Evolutionary conservation across 2,329 filamentous ascomycete species (phyloP).

Genomic region (Colletotrichum eleusines): DNA sequence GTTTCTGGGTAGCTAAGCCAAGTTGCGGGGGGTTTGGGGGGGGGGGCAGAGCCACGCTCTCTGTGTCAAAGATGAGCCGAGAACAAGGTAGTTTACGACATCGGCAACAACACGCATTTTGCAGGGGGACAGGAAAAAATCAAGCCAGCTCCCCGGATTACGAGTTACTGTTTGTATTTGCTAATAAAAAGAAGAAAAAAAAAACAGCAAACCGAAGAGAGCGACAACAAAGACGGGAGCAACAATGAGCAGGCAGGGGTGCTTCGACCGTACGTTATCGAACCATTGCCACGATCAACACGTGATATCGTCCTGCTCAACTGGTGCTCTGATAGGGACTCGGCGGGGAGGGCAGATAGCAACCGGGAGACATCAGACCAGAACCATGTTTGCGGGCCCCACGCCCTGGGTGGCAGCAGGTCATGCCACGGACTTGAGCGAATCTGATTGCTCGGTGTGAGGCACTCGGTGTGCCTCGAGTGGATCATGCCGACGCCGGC

Average conservation of each 20-base stretch:
- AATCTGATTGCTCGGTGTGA: slow-evolving; percentile 13
- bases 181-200: background rate
- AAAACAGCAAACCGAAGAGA: background rate
- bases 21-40: slow-evolving; percentile 16
- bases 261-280: slow-evolving; percentile 20
- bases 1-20: slow-evolving; percentile 14
- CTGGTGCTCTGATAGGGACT: background rate
- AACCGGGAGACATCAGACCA: background rate
- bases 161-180: background rate
- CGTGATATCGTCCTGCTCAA: background rate
- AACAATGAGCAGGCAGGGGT: background rate
- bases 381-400: background rate
- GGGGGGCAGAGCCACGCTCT: slow-evolving; percentile 31
- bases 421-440: background rate
- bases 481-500: slow-evolving; percentile 32
- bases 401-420: background rate
- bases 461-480: slow-evolving; percentile 26
- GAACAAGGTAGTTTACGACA: background rate
- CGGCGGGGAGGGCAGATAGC: background rate
- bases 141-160: slow-evolving; percentile 2
- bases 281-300: background rate
- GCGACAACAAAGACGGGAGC: background rate
- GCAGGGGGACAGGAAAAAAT: slow-evolving; percentile 5
- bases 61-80: slow-evolving; percentile 28
- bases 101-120: slow-evolving; percentile 5